Evolutionary conservation across 2,329 filamentous ascomycete genomes (phyloP), one percentile per base, ranked within the genome.

Genomic region (Aspergillus aculeatus): DNA sequence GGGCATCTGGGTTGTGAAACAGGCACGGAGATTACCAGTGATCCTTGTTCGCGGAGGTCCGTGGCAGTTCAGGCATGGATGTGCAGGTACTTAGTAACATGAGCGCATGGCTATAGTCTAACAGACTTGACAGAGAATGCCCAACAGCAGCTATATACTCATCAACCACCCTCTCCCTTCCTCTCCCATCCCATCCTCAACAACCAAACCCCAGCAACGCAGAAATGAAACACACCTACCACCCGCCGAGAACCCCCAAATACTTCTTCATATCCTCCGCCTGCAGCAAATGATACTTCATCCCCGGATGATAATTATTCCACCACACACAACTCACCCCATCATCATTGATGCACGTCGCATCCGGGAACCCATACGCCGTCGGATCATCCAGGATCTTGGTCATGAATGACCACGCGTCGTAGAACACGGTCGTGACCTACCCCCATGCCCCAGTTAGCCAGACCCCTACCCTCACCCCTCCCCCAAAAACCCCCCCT

Each of bases 291-390:
- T 73, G 71, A 59, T 71, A 73, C 56, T 69, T 72, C 3, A 63
- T 48, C 1, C 67, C 66, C 4, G 73, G 72, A 49, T 75, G 71
- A 49, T 73, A 73, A 52, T 64, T 50, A 59, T 75, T 71, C 69
- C 71, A 73, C 72, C 73, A 74, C 3, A 74, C 31, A 62, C 71
- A 74, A 9, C 60, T 64, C 2, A 49, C 53, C 4, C 72, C 71
- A 57, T 73, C 66, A 21, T 62, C 58, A 55, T 72, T 63, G 32
- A 73, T 66, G 49, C 72, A 75, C 9, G 65, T 70, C 6, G 64
- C 64, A 61, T 72, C 62, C 2, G 62, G 59, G 47, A 67, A 74
- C 16, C 68, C 69, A 51, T 72, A 73, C 7, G 56, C 19, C 2
- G 54, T 24, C 2, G 73, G 73, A 14, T 59, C 55, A 54, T 74